phyloP scores from a whole-genome alignment of 306 rosid genomes.

The Gastrolobium villosum region DNA sequence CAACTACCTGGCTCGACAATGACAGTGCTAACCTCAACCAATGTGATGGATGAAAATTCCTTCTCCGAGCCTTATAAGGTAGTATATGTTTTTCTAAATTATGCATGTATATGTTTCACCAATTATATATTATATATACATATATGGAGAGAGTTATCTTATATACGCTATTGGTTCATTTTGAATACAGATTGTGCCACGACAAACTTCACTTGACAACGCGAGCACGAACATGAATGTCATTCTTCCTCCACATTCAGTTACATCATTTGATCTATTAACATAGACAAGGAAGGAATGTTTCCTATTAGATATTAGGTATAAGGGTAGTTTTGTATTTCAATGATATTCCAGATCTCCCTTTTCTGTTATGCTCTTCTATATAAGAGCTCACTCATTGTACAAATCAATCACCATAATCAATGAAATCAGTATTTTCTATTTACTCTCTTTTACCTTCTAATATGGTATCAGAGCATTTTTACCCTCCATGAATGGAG shows the following conservation, averaged over 20 bases:
- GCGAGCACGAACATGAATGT: slow-evolving; percentile 50
- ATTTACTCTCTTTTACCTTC: no score
- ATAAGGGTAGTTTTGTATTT: no score
- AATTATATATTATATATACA: background rate
- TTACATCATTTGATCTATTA: slow-evolving; percentile 63
- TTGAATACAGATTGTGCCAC: slow-evolving; percentile 54
- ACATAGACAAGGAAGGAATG: background rate
- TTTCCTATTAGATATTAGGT: no score
- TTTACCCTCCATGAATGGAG: no score
- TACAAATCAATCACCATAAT: no score
- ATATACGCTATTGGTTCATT: background rate
- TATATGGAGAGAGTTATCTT: background rate
- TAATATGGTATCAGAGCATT: no score
- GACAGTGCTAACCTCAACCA: slow-evolving; percentile 60
- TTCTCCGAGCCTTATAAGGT: slow-evolving; percentile 64
- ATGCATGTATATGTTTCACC: no score
- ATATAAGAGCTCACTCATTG: no score
- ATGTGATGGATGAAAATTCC: slow-evolving; percentile 69
- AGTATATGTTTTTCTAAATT: background rate
- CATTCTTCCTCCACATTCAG: slow-evolving; percentile 51
- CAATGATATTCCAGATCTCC: no score
- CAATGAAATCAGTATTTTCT: no score
- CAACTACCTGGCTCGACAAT: slow-evolving; percentile 48
- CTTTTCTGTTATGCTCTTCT: no score
- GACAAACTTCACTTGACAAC: slow-evolving; percentile 34